Evolutionary conservation across 2,329 filamentous ascomycete species (phyloP), one percentile per base, ranked within the genome.

Genomic region (Phialocephala sp.): DNA sequence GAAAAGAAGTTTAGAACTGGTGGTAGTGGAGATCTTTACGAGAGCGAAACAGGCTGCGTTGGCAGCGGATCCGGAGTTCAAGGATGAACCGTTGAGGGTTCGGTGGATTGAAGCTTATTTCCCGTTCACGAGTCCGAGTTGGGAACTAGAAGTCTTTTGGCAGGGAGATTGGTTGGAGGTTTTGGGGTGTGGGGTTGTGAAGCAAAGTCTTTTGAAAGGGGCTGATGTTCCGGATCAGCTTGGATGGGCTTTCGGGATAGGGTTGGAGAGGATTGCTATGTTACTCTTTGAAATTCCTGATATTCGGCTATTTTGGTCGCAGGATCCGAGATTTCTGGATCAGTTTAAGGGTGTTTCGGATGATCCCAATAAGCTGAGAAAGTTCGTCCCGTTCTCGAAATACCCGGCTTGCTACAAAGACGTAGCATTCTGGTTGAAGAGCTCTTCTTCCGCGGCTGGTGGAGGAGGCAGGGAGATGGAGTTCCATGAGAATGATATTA

Each of bases 61-160:
- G 0, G 41, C 54, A 35, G 57, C 61, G 18, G 78, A 85, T 59
- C 80, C 82, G 5, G 73, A 80, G 62, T 82, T 80, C 69, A 77
- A 81, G 22, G 83, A 87, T 59, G 91, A 96, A 74, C 92, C 93
- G 4, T 82, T 98, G 45, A 89, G 88, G 72, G 89, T 97, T 74
- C 88, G 95, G 71, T 99, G 95, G 95, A 89, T 98, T 8, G 94
- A 97, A 78, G 93, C 95, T 1, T 98, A 95, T 79, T 99, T 99
- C 80, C 95, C 95, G 45, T 98, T 98, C 77, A 99, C 95, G 0
- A 94, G 90, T 65, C 95, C 95, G 0, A 95, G 91, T 8, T 99
- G 93, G 91, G 95, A 99, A 77, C 85, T 99, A 27, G 95, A 99
- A 76, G 93, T 99, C 11, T 94, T 92, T 82, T 97, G 94, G 86